A percentile compares a stretch with the other conserved stretches of the same genome.
phyloP scores from a whole-genome alignment of 2,329 filamentous ascomycete genomes.

The Botrytis squamosa region DNA sequence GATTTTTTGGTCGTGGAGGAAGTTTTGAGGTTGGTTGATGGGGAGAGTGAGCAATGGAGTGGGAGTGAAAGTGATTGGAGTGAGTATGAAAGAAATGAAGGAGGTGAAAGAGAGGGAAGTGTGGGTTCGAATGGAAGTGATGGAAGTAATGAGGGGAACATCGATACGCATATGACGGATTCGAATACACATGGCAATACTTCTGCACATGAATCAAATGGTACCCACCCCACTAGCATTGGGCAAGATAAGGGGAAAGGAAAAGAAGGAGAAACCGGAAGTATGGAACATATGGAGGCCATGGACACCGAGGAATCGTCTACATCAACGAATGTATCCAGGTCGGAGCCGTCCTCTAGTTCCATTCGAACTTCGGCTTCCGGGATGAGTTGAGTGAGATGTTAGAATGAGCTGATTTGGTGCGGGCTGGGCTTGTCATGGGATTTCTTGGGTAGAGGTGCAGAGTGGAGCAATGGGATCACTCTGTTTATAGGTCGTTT shows the following conservation, averaged over 20 bases:
- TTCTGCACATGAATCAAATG: constrained; percentile 20
- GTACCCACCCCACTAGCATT: constrained; percentile 17
- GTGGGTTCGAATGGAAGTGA: neutral
- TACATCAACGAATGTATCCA: constrained; percentile 27
- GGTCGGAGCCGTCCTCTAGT: constrained; percentile 31
- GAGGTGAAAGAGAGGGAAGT: neutral
- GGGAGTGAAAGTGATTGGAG: constrained; percentile 20
- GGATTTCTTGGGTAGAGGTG: neutral
- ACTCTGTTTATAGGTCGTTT: neutral
- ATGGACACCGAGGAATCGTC: constrained; percentile 28
- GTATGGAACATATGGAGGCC: constrained; percentile 21
- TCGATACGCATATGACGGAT: constrained; percentile 11
- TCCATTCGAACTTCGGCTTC: constrained; percentile 33
- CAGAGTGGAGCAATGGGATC: neutral
- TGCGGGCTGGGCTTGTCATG: neutral
- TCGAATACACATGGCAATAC: constrained; percentile 26
- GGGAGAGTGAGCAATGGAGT: constrained; percentile 38
- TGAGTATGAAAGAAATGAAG: constrained; percentile 2
- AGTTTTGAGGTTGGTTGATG: constrained; percentile 56
- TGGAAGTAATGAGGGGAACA: neutral
- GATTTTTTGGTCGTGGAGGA: constrained; percentile 65
- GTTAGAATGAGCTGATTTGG: neutral
- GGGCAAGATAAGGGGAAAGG: constrained; percentile 25
- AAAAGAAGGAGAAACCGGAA: constrained; percentile 3
- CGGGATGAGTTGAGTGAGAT: constrained; percentile 21